Evolutionary conservation across 257 asterid species (phyloP).

Genomic region (Solanum etuberosum): DNA sequence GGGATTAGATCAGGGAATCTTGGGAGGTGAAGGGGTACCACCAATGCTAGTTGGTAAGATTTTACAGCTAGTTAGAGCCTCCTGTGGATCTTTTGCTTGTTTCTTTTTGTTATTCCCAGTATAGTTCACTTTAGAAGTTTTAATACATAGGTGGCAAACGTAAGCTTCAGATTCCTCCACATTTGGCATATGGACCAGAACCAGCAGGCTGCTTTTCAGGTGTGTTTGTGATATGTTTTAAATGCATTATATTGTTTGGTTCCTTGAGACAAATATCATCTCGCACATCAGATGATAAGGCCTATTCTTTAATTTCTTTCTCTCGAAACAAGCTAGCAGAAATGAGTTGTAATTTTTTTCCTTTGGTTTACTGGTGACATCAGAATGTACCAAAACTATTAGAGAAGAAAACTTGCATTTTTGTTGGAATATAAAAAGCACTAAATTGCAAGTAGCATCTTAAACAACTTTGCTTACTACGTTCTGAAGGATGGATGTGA

Average conservation of each 20-base stretch:
- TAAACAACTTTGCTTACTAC: neutral
- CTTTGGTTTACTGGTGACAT: neutral
- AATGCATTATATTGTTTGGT: neutral
- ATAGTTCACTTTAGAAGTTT: neutral
- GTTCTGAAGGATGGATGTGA: neutral
- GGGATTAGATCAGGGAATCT: slow-evolving; percentile 86
- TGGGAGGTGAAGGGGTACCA: slow-evolving; percentile 92
- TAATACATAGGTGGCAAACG: slow-evolving; percentile 63
- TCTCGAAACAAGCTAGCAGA: neutral
- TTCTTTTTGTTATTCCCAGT: neutral
- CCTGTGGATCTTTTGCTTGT: neutral
- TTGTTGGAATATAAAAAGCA: neutral
- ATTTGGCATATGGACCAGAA: slow-evolving; percentile 80
- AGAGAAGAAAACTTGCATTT: neutral
- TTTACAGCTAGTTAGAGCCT: neutral
- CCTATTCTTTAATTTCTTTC: neutral
- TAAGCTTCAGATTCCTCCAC: slow-evolving; percentile 78
- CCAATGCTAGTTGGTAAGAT: slow-evolving; percentile 81
- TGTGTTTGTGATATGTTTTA: neutral
- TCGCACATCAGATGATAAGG: neutral
- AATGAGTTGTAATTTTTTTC: neutral
- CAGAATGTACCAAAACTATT: neutral
- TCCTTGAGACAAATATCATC: neutral
- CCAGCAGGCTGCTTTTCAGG: slow-evolving; percentile 96
- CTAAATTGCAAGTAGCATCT: neutral